These are phyloP conservation scores for Hypholoma sublateritium DNA, from an alignment of 768 basidiomycete species.

Conservation along the genomic window DNA sequence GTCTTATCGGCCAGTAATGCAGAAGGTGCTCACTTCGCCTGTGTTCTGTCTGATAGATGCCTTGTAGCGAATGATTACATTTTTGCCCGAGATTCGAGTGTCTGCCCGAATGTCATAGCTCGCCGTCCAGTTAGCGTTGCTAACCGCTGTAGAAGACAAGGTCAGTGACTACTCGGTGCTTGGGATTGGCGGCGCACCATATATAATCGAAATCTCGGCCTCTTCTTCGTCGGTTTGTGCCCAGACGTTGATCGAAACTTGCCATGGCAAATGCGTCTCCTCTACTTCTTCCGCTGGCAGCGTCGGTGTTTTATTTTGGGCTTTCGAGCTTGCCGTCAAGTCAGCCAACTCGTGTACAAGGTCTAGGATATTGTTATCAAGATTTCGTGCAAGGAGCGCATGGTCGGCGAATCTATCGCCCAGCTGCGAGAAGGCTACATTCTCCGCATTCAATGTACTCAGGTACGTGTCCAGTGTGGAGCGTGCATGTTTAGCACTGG, in stretches of 20 bases:
- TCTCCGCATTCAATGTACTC: conserved; percentile 23
- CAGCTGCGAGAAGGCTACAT: conserved; percentile 22
- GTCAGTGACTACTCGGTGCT: neutral
- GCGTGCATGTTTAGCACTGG: conserved; percentile 21
- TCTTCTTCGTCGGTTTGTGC: conserved; percentile 27
- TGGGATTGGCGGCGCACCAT: conserved; percentile 23
- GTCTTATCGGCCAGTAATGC: neutral
- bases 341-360: conserved; percentile 22
- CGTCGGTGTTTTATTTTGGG: neutral
- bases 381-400: conserved; percentile 20
- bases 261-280: conserved; percentile 6
- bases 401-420: conserved; percentile 24
- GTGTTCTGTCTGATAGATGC: conserved; percentile 36
- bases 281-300: conserved; percentile 10
- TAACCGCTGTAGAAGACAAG: conserved; percentile 12
- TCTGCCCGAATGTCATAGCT: conserved; percentile 41
- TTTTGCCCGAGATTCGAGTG: conserved; percentile 28
- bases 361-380: conserved; percentile 25
- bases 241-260: conserved; percentile 29
- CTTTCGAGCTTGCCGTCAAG: neutral
- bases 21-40: conserved; percentile 31
- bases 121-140: conserved; percentile 30
- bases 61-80: conserved; percentile 35
- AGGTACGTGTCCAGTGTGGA: conserved; percentile 29
- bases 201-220: conserved; percentile 19